Conservation (phyloP, 2,329 filamentous ascomycete genomes). For the Nemania diffusa region DNA sequence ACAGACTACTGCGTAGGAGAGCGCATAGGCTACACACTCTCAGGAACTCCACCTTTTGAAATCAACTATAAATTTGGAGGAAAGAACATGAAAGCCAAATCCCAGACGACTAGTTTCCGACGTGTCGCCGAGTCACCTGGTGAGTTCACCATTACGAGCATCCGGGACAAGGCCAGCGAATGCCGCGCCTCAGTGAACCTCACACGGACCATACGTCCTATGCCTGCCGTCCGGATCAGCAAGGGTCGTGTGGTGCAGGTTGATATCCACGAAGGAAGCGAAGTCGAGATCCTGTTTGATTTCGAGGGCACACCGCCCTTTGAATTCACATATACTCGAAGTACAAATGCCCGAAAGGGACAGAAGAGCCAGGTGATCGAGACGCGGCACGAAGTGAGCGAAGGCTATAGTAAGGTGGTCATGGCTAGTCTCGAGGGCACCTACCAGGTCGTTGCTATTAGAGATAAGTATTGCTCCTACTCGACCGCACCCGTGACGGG, state of each 20-base stretch:
- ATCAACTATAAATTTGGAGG: constrained; percentile 92
- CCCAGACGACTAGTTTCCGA: constrained; percentile 83
- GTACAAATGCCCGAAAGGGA: constrained; percentile 82
- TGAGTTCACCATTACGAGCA: constrained; percentile 84
- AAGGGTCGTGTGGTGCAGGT: constrained; percentile 82
- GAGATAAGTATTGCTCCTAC: constrained; percentile 91
- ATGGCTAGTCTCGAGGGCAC: constrained; percentile 92
- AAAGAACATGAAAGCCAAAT: constrained; percentile 79
- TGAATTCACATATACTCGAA: constrained; percentile 96
- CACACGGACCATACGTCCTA: constrained; percentile 85
- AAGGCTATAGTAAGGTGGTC: constrained; percentile 83
- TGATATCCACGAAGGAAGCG: constrained; percentile 96
- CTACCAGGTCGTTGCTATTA: constrained; percentile 96
- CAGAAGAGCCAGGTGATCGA: constrained; percentile 85
- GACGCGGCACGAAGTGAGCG: constrained; percentile 86
- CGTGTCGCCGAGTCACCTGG: constrained; percentile 93
- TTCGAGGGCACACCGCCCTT: constrained; percentile 97
- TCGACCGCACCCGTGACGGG: constrained; percentile 72
- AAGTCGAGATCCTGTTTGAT: constrained; percentile 92
- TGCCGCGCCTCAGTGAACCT: constrained; percentile 85
- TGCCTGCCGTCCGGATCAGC: constrained; percentile 90
- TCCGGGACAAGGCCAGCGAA: constrained; percentile 88
- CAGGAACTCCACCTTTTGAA: constrained; percentile 90
- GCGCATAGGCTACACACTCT: constrained; percentile 89
- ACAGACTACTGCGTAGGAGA: constrained; percentile 96